Evolutionary conservation across 2,329 filamentous ascomycete species (phyloP).

Genomic region (Tolypocladium guangdongense): DNA sequence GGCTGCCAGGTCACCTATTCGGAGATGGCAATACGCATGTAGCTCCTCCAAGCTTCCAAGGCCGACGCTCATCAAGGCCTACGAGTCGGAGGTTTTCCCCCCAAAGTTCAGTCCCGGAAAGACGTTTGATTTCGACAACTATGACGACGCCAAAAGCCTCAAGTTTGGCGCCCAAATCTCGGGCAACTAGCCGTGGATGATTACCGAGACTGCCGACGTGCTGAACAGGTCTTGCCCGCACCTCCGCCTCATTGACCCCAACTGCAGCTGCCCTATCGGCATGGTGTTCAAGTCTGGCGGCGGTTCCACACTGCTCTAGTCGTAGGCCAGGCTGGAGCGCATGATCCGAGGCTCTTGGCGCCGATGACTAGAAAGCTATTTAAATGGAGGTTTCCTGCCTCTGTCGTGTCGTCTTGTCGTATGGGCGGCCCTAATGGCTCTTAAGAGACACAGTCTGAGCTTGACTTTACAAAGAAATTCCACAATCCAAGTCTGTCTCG

Average conservation of each 20-base stretch:
- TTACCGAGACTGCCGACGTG: conserved; percentile 77
- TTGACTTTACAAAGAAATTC: too few relatives aligned
- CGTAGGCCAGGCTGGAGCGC: conserved; percentile 78
- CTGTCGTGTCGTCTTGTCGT: too few relatives aligned
- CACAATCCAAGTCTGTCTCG: too few relatives aligned
- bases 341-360: conserved; percentile 86
- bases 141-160: conserved; percentile 73
- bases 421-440: too few relatives aligned
- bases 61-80: conserved; percentile 85
- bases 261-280: conserved; percentile 96
- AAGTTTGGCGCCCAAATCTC: conserved; percentile 91
- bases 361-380: too few relatives aligned
- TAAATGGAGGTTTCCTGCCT: too few relatives aligned
- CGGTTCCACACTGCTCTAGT: conserved; percentile 85
- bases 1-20: conserved; percentile 86
- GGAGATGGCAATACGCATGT: conserved; percentile 92
- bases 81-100: conserved; percentile 67
- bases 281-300: conserved; percentile 80
- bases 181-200: conserved; percentile 83
- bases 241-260: conserved; percentile 84
- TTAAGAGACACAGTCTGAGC: too few relatives aligned
- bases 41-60: conserved; percentile 80
- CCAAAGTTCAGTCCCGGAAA: conserved; percentile 52
- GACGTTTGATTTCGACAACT: conserved; percentile 53
- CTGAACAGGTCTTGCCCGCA: conserved; percentile 68